These are phyloP conservation scores for Torulaspora maleeae DNA, from an alignment of 805 yeast genomes.

Conservation along the genomic window DNA sequence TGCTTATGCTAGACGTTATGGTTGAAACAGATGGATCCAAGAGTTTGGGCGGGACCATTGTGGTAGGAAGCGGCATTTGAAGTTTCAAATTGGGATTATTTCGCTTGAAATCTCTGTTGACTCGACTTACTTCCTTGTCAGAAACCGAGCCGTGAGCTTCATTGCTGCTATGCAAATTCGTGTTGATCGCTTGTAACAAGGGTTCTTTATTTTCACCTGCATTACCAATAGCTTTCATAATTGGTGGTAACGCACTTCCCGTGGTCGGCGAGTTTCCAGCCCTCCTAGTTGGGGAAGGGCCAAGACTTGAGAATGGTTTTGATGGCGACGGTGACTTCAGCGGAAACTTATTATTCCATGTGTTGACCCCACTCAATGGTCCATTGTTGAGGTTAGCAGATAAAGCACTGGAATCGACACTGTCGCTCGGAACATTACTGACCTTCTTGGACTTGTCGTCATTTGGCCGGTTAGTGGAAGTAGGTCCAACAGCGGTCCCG, in stretches of 20 bases:
- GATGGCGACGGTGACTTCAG: slow-evolving; percentile 16
- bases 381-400: slow-evolving; percentile 1
- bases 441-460: slow-evolving; percentile 18
- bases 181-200: slow-evolving; percentile 35
- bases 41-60: slow-evolving; percentile 33
- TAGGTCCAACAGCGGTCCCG: slow-evolving; percentile 15
- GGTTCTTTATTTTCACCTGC: slow-evolving; percentile 24
- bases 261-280: slow-evolving; percentile 18
- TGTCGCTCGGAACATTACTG: slow-evolving; percentile 14
- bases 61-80: slow-evolving; percentile 72
- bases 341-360: slow-evolving; percentile 5
- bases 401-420: slow-evolving; percentile 4
- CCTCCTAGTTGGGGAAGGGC: slow-evolving; percentile 16
- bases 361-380: slow-evolving; percentile 1
- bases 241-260: slow-evolving; percentile 38
- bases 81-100: slow-evolving; percentile 55
- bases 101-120: slow-evolving; percentile 36
- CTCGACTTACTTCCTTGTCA: slow-evolving; percentile 26
- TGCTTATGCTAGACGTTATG: slow-evolving; percentile 4
- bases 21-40: slow-evolving; percentile 23
- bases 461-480: slow-evolving; percentile 8
- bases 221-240: slow-evolving; percentile 34
- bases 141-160: slow-evolving; percentile 3
- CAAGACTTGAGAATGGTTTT: slow-evolving; percentile 6
- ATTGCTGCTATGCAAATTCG: slow-evolving; percentile 24